Evolutionary conservation across 176 grass and related monocot genomes (phyloP).

Genomic region (Paspalum notatum): DNA sequence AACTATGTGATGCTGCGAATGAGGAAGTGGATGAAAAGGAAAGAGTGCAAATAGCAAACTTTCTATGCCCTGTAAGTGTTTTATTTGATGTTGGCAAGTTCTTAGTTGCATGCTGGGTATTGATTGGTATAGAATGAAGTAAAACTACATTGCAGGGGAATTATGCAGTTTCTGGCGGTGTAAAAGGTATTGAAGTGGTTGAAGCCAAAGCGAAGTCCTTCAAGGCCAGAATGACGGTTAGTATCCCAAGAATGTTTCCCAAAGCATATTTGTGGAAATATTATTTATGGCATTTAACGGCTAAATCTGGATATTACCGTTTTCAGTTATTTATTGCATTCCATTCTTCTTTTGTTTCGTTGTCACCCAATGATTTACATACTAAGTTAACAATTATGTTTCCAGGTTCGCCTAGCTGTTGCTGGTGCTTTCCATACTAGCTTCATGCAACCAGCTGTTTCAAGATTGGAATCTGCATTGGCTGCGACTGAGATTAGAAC

Average conservation of each 20-base stretch:
- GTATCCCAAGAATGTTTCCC: constrained; percentile 34
- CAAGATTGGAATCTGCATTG: constrained; percentile 81
- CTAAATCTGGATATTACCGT: neutral
- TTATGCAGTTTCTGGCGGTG: constrained; percentile 94
- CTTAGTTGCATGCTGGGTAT: neutral
- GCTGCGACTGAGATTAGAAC: constrained; percentile 68
- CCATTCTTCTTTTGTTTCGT: neutral
- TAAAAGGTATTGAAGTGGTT: constrained; percentile 94
- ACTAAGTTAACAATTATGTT: neutral
- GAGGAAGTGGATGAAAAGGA: constrained; percentile 81
- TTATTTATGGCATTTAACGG: constrained; percentile 13
- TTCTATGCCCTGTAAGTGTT: constrained; percentile 80
- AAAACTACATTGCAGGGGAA: constrained; percentile 62
- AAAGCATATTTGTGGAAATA: neutral
- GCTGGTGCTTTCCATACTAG: constrained; percentile 92
- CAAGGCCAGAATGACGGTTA: constrained; percentile 95
- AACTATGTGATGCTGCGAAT: constrained; percentile 89
- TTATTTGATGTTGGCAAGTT: constrained; percentile 15
- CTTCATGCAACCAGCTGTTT: constrained; percentile 92
- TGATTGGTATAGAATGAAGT: constrained; percentile 26
- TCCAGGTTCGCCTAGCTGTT: constrained; percentile 80
- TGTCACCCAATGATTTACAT: neutral
- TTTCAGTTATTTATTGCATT: neutral
- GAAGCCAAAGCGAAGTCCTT: constrained; percentile 98
- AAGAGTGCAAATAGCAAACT: constrained; percentile 95